Percentiles rank a stretch among this genome's conserved stretches.
Conservation (phyloP, 2,329 filamentous ascomycete genomes). For the Trichophyton schoenleinii region DNA sequence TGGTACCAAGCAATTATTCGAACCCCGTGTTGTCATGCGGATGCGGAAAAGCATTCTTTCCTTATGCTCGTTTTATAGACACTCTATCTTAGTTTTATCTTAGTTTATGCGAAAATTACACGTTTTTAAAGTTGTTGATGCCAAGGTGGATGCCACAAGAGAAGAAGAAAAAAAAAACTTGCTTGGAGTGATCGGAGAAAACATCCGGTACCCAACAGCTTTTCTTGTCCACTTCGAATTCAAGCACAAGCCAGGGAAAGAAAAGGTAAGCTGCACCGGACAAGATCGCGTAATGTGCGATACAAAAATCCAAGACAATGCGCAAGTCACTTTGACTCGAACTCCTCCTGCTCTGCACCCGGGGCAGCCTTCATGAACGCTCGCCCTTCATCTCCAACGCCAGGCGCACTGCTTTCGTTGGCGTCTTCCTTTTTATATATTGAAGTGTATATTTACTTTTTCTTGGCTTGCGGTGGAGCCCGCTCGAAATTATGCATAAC, state of each 20-base stretch:
- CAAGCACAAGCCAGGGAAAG: background rate
- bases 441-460: conserved; percentile 1
- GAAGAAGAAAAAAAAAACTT: background rate
- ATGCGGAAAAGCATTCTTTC: background rate
- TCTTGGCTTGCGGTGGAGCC: background rate
- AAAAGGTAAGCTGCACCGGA: background rate
- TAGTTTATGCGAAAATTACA: background rate
- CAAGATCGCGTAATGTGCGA: background rate
- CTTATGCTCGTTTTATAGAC: no score
- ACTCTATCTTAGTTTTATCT: background rate
- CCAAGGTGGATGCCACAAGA: background rate
- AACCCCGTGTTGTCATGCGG: conserved; percentile 2
- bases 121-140: conserved; percentile 1
- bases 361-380: background rate
- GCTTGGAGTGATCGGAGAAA: background rate
- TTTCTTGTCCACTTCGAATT: background rate
- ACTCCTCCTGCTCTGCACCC: no score
- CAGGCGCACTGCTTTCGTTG: background rate
- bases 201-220: background rate
- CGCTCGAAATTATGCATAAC: conserved; percentile 3
- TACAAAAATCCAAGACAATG: background rate
- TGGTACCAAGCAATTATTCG: background rate
- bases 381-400: background rate
- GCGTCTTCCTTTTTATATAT: background rate
- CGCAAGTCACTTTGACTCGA: background rate